A percentile compares a stretch with the other conserved stretches of the same genome.
Evolutionary conservation across 2,329 filamentous ascomycete genomes (phyloP).

Genomic region (Nothophoma quercina): DNA sequence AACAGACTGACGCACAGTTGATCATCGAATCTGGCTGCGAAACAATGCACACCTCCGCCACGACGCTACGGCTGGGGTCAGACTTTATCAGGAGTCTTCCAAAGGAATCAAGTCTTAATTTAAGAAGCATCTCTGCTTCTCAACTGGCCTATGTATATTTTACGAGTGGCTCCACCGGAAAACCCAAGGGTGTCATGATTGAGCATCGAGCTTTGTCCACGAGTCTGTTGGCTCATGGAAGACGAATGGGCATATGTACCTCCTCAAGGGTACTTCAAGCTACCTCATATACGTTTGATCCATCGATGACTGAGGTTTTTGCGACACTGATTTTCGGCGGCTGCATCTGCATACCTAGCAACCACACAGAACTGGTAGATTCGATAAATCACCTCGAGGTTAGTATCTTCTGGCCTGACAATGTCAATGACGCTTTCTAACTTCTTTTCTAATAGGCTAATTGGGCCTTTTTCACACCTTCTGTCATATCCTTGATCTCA

Average conservation of each 20-base stretch:
- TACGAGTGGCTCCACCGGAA: not conserved
- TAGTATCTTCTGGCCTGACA: not conserved
- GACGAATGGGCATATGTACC: not conserved
- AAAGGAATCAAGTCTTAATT: not conserved
- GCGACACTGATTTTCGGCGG: conserved; percentile 64
- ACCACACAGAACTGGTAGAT: not conserved
- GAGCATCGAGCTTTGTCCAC: not conserved
- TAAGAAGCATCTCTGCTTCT: not conserved
- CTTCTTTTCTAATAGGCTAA: not conserved
- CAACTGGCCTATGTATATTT: conserved; percentile 1
- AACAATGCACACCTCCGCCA: not conserved
- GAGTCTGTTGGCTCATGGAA: not conserved
- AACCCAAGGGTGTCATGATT: not conserved
- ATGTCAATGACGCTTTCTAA: not conserved
- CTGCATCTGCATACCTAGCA: conserved; percentile 51
- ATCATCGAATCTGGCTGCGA: not conserved
- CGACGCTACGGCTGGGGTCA: not conserved
- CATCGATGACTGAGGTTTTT: conserved; percentile 62
- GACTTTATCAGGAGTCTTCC: not conserved
- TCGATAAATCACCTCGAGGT: not conserved
- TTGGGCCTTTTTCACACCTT: not conserved
- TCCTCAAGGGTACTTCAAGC: conserved; percentile 51
- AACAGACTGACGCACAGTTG: not conserved
- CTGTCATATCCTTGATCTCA: not conserved
- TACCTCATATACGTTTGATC: conserved; percentile 65